These are phyloP conservation scores for Excoecaria cochinchinensis DNA, from an alignment of 345 rosid genomes.

Conservation along the genomic window DNA sequence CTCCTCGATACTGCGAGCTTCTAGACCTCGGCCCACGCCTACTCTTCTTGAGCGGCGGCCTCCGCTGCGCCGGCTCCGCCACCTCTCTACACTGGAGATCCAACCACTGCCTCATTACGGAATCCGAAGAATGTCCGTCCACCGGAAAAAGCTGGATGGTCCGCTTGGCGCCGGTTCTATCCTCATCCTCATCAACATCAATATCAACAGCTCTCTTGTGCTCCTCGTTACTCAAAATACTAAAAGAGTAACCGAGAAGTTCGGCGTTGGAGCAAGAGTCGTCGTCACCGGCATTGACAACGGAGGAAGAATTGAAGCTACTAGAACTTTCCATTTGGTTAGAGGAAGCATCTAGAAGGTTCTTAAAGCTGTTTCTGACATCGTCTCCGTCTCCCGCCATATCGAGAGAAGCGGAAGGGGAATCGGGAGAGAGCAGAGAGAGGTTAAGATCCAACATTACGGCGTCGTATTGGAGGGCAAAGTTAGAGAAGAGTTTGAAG, in stretches of 20 bases:
- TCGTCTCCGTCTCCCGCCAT: constrained; percentile 12
- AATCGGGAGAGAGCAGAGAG: constrained; percentile 18
- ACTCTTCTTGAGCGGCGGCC: constrained; percentile 52
- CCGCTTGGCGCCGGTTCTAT: not conserved
- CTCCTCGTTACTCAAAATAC: constrained; percentile 23
- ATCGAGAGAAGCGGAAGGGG: constrained; percentile 10
- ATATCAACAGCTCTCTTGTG: not conserved
- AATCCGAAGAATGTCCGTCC: constrained; percentile 9
- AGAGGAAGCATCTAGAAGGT: constrained; percentile 15
- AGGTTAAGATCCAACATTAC: constrained; percentile 57
- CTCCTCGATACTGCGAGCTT: constrained; percentile 97
- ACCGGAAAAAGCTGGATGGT: constrained; percentile 52
- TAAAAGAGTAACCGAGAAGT: constrained; percentile 29
- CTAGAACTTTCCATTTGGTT: constrained; percentile 37
- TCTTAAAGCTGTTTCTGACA: not conserved
- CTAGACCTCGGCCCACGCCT: constrained; percentile 93
- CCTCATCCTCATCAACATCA: not conserved
- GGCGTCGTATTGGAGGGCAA: too few relatives aligned
- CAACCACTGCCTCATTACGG: constrained; percentile 30
- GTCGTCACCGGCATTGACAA: constrained; percentile 36
- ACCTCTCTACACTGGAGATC: constrained; percentile 31
- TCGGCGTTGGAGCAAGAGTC: constrained; percentile 35
- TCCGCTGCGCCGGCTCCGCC: constrained; percentile 24
- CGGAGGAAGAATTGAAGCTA: constrained; percentile 37
- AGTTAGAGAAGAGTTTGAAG: too few relatives aligned